These are phyloP conservation scores for Globisporangium orthogonon DNA, from an alignment of 352 stramenopile genomes.

Conservation along the genomic window DNA sequence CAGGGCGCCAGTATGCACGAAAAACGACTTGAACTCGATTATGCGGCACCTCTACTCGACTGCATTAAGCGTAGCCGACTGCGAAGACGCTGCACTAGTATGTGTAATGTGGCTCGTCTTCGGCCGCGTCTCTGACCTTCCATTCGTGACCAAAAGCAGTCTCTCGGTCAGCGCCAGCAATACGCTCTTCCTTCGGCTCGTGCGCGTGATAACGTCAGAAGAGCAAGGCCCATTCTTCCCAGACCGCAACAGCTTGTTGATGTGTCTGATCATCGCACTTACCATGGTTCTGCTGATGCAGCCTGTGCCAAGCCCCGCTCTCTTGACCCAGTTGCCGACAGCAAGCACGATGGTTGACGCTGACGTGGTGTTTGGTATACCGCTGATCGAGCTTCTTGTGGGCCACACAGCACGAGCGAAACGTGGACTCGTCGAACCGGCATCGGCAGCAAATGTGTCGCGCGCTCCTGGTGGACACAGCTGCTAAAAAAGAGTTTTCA, in stretches of 20 bases:
- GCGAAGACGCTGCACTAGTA: slow-evolving; percentile 23
- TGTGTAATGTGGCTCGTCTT: slow-evolving; percentile 31
- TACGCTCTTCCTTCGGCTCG: slow-evolving; percentile 20
- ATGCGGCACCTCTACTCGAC: slow-evolving; percentile 20
- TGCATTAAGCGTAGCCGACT: slow-evolving; percentile 13
- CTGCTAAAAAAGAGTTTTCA: too few relatives aligned
- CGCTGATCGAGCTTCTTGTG: too few relatives aligned
- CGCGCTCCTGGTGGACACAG: too few relatives aligned
- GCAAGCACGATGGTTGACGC: too few relatives aligned
- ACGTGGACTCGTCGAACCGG: too few relatives aligned
- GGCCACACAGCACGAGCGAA: too few relatives aligned
- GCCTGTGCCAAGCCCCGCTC: background rate
- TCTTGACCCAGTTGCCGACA: slow-evolving; percentile 14
- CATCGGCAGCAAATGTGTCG: too few relatives aligned
- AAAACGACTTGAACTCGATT: slow-evolving; percentile 37
- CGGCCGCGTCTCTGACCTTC: slow-evolving; percentile 20
- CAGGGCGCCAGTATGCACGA: slow-evolving; percentile 42
- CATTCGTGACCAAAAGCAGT: slow-evolving; percentile 19
- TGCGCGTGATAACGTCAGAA: slow-evolving; percentile 22
- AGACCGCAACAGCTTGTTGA: slow-evolving; percentile 8
- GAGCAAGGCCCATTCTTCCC: slow-evolving; percentile 24
- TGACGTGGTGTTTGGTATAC: too few relatives aligned
- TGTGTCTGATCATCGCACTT: slow-evolving; percentile 15
- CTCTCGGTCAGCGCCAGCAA: slow-evolving; percentile 12
- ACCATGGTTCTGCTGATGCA: slow-evolving; percentile 16